phyloP scores from a whole-genome alignment of 441 rosid species.

The Hypseocharis bilobata region DNA sequence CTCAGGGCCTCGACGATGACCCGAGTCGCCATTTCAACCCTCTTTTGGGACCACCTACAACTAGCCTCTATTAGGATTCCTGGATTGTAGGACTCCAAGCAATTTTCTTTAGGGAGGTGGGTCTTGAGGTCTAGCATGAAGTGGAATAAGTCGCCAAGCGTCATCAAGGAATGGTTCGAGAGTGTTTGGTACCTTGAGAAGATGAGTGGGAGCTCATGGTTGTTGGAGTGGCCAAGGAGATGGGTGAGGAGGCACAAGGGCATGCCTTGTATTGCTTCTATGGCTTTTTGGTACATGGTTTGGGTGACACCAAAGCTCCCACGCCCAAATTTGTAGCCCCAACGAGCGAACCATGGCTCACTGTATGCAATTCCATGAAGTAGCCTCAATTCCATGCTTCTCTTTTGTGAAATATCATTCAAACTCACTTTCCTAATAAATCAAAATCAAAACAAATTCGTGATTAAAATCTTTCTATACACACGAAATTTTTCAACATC shows the following conservation, averaged over 20 bases:
- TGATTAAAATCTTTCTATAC: no score
- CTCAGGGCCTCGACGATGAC: slow-evolving; percentile 68
- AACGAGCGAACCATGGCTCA: slow-evolving; percentile 66
- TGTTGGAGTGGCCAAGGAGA: slow-evolving; percentile 27
- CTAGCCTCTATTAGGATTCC: slow-evolving; percentile 38
- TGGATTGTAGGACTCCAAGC: slow-evolving; percentile 26
- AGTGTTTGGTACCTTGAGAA: slow-evolving; percentile 62
- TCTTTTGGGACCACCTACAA: slow-evolving; percentile 77
- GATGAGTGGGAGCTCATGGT: slow-evolving; percentile 45
- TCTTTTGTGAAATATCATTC: slow-evolving; percentile 52
- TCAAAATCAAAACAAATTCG: background rate
- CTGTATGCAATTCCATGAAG: slow-evolving; percentile 61
- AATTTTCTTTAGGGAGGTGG: slow-evolving; percentile 48
- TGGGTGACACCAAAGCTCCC: slow-evolving; percentile 66
- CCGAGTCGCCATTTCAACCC: slow-evolving; percentile 73
- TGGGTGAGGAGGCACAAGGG: slow-evolving; percentile 47
- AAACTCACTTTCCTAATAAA: slow-evolving; percentile 61
- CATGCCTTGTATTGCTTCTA: slow-evolving; percentile 50
- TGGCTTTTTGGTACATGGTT: slow-evolving; percentile 56
- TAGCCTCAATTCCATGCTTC: slow-evolving; percentile 68
- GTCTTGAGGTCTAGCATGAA: slow-evolving; percentile 59
- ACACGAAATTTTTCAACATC: background rate
- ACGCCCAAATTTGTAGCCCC: slow-evolving; percentile 68
- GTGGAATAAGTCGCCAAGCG: slow-evolving; percentile 56
- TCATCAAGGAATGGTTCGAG: slow-evolving; percentile 43